Percentiles rank a stretch among this genome's conserved stretches.
Evolutionary conservation across 768 basidiomycete species (phyloP).

Genomic region (Lyophyllum atratum): DNA sequence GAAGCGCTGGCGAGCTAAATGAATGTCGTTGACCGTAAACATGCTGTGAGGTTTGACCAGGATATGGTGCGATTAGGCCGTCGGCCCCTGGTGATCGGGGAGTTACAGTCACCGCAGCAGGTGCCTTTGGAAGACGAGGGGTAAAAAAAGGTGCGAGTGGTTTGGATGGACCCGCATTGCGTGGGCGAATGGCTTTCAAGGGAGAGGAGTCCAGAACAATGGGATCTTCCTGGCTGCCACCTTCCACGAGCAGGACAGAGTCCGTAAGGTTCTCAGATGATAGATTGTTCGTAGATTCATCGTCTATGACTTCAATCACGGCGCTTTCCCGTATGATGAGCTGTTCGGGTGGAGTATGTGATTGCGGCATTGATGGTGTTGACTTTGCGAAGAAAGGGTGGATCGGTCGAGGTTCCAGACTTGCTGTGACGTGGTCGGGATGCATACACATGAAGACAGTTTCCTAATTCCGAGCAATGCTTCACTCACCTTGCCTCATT

Average conservation of each 20-base stretch:
- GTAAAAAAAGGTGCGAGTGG: slow-evolving; percentile 50
- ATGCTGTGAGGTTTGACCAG: slow-evolving; percentile 55
- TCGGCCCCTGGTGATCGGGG: slow-evolving; percentile 4
- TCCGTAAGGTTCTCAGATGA: neutral
- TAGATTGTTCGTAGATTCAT: neutral
- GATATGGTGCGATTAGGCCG: slow-evolving; percentile 42
- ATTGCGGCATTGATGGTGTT: neutral
- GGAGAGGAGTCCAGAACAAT: slow-evolving; percentile 49
- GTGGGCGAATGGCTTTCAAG: slow-evolving; percentile 21
- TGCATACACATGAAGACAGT: neutral
- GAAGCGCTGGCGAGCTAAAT: slow-evolving; percentile 23
- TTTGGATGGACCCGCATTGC: slow-evolving; percentile 23
- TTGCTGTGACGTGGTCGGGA: slow-evolving; percentile 2
- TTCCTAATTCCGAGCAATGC: too few relatives aligned
- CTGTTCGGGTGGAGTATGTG: neutral
- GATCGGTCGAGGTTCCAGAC: slow-evolving; percentile 16
- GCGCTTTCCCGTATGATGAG: neutral
- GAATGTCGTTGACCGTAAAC: slow-evolving; percentile 56
- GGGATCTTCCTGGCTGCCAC: slow-evolving; percentile 39
- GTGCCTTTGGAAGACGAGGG: slow-evolving; percentile 24
- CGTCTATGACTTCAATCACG: slow-evolving; percentile 13
- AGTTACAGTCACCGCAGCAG: neutral
- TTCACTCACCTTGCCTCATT: slow-evolving; percentile 12
- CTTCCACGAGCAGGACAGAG: slow-evolving; percentile 10
- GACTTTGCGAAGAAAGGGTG: slow-evolving; percentile 20